A percentile compares a stretch with the other conserved stretches of the same genome.
Conservation (phyloP, 2,329 filamentous ascomycete species). For the Aspergillus fischeri region DNA sequence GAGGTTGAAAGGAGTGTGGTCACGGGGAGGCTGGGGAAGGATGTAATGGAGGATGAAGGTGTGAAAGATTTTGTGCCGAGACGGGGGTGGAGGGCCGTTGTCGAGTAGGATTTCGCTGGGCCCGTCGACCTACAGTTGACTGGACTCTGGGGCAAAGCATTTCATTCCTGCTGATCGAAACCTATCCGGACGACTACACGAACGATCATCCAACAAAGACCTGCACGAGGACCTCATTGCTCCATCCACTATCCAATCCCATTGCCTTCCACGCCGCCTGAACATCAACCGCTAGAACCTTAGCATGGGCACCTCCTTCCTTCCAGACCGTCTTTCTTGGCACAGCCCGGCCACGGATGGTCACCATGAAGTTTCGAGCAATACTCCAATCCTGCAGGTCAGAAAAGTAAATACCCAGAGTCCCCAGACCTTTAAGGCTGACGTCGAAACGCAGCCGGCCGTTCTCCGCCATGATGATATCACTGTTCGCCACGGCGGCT, state of each 20-base stretch:
- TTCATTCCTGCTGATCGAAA: neutral
- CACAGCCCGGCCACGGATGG: constrained; percentile 68
- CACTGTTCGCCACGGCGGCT: constrained; percentile 66
- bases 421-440: constrained; percentile 74
- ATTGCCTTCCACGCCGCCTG: constrained; percentile 73
- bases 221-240: constrained; percentile 72
- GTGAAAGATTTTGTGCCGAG: constrained; percentile 55
- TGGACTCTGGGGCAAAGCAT: neutral
- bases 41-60: constrained; percentile 60
- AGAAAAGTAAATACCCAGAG: constrained; percentile 69
- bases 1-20: constrained; percentile 63
- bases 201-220: constrained; percentile 45
- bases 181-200: neutral
- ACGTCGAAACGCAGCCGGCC: constrained; percentile 63
- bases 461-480: constrained; percentile 55
- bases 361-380: constrained; percentile 65
- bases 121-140: neutral
- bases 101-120: constrained; percentile 9
- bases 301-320: constrained; percentile 37
- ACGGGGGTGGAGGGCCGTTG: constrained; percentile 54
- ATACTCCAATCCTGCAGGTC: constrained; percentile 59
- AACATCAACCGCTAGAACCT: constrained; percentile 73
- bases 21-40: constrained; percentile 56
- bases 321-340: constrained; percentile 62
- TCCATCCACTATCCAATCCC: constrained; percentile 67